A percentile compares a stretch with the other conserved stretches of the same genome.
Evolutionary conservation across 2,329 filamentous ascomycete species (phyloP).

Genomic region (Aspergillus chevalieri): DNA sequence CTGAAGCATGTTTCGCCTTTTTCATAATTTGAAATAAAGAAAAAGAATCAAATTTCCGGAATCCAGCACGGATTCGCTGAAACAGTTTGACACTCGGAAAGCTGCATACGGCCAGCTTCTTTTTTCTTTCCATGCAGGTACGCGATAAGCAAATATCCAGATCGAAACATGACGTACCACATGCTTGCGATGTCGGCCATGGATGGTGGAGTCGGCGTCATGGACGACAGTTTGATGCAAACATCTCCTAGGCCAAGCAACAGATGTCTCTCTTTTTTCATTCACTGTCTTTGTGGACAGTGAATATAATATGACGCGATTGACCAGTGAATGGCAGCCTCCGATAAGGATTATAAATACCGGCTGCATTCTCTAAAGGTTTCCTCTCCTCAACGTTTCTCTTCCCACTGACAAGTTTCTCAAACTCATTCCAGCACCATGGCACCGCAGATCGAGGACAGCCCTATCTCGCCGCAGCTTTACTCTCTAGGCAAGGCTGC

Average conservation of each 20-base stretch:
- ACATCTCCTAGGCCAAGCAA: not conserved
- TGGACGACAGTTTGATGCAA: not conserved
- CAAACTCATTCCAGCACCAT: not conserved
- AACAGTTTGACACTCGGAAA: not conserved
- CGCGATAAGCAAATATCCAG: not conserved
- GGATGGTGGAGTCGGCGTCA: no score
- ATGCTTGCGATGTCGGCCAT: not conserved
- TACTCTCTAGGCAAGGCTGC: not conserved
- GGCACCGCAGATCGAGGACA: constrained; percentile 1
- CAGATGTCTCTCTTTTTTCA: not conserved
- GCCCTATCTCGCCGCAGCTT: not conserved
- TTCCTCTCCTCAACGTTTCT: not conserved
- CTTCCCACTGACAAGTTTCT: not conserved
- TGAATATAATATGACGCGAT: not conserved
- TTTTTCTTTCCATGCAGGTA: not conserved
- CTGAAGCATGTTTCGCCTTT: no score
- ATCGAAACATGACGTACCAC: not conserved
- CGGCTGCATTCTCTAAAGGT: not conserved
- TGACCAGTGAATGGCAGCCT: not conserved
- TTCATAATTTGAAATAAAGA: no score
- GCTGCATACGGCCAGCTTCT: not conserved
- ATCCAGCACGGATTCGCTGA: not conserved
- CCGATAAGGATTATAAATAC: not conserved
- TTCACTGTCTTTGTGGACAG: not conserved
- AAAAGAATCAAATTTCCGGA: no score